A percentile compares a stretch with the other conserved stretches of the same genome.
Evolutionary conservation across 2,329 filamentous ascomycete genomes (phyloP).

Genomic region (Neurospora sp.): DNA sequence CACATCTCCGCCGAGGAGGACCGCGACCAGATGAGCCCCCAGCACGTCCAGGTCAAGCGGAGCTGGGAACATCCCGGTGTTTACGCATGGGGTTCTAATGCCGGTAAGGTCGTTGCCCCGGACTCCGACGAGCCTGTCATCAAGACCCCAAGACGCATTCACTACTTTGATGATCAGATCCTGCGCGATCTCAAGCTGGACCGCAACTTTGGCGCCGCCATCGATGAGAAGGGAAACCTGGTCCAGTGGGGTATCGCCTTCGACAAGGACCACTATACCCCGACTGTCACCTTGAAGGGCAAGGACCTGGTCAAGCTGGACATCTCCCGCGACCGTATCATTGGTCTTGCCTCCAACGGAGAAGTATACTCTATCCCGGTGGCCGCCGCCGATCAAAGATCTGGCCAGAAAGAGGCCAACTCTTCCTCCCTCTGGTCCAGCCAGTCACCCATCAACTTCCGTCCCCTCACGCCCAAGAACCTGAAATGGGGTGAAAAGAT

Average conservation of each 20-base stretch:
- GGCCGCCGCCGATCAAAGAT: conserved; percentile 59
- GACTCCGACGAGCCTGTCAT: conserved; percentile 67
- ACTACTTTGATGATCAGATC: conserved; percentile 75
- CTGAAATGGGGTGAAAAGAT: conserved; percentile 64
- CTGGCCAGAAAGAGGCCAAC: conserved; percentile 42
- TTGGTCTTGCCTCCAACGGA: conserved; percentile 67
- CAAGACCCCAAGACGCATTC: conserved; percentile 69
- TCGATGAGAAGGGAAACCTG: conserved; percentile 79
- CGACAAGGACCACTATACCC: conserved; percentile 52
- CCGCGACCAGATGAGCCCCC: conserved; percentile 67
- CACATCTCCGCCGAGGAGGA: conserved; percentile 59
- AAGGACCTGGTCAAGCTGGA: conserved; percentile 71
- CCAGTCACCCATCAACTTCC: conserved; percentile 52
- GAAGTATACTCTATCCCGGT: conserved; percentile 78
- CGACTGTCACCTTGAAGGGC: conserved; percentile 64
- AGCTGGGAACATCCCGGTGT: conserved; percentile 79
- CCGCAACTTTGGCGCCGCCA: conserved; percentile 71
- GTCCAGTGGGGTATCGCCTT: conserved; percentile 85
- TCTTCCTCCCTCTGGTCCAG: conserved; percentile 65
- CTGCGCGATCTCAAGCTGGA: conserved; percentile 83
- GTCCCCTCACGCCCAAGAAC: conserved; percentile 55
- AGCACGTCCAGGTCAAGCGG: conserved; percentile 78
- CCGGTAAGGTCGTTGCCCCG: conserved; percentile 74
- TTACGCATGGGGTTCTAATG: conserved; percentile 89
- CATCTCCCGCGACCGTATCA: conserved; percentile 72